A percentile compares a stretch with the other conserved stretches of the same genome.
phyloP scores from a whole-genome alignment of 495 filamentous ascomycete genomes.

The Cercophora samala region DNA sequence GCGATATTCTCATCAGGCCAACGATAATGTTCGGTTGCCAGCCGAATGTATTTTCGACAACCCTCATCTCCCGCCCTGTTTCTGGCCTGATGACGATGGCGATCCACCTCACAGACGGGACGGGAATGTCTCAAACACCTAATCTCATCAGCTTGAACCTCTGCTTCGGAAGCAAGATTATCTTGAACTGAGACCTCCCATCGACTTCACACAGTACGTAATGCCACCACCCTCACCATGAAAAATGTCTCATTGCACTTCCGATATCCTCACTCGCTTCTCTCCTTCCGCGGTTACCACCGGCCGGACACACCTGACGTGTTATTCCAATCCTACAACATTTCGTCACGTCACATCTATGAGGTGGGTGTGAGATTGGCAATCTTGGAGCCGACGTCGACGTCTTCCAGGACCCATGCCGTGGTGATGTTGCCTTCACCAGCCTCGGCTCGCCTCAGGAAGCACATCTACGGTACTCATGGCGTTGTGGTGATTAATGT shows the following conservation, averaged over 20 bases:
- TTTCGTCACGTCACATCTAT: constrained; percentile 3
- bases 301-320: neutral
- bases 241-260: neutral
- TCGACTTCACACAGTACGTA: neutral
- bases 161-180: neutral
- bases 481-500: neutral
- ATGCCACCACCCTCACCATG: neutral
- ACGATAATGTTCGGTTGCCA: neutral
- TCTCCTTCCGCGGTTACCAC: constrained; percentile 1
- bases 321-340: constrained; percentile 7
- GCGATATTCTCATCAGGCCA: neutral
- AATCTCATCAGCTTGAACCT: neutral
- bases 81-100: neutral
- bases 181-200: neutral
- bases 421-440: neutral
- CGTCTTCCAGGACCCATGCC: neutral
- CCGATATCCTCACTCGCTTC: neutral
- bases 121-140: neutral
- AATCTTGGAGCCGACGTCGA: constrained; percentile 5
- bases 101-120: neutral
- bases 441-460: neutral
- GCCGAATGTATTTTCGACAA: neutral
- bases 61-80: neutral
- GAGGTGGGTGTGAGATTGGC: neutral
- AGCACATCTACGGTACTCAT: neutral